These are phyloP conservation scores for Fraxinus nigra DNA, from an alignment of 305 asterid genomes.

Conservation along the genomic window DNA sequence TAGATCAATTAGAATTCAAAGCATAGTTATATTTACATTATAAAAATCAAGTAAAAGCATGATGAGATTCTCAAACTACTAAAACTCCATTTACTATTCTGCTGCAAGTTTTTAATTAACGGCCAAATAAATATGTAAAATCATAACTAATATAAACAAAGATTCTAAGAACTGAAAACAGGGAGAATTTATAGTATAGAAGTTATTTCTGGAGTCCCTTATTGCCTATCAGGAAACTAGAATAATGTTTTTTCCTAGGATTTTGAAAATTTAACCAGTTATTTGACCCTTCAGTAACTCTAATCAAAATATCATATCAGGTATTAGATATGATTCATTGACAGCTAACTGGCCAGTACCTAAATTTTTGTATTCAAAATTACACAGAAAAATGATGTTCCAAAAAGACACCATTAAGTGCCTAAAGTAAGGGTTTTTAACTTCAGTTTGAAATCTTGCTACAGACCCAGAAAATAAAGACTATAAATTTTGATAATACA, in stretches of 20 bases:
- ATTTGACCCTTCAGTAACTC: neutral
- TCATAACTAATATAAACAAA: neutral
- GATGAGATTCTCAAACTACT: slow-evolving; percentile 2
- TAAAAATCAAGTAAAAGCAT: neutral
- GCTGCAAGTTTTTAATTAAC: neutral
- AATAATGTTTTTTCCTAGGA: neutral
- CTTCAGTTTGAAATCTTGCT: neutral
- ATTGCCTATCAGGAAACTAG: neutral
- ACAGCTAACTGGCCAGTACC: neutral
- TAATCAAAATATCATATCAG: neutral
- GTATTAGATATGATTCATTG: neutral
- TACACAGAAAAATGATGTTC: neutral
- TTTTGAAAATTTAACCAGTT: neutral
- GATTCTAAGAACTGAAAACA: neutral
- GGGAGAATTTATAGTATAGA: neutral
- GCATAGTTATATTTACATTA: neutral
- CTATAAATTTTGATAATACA: neutral
- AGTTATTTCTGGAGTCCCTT: neutral
- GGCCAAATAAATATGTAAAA: neutral
- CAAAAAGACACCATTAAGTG: neutral
- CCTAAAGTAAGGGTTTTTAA: neutral
- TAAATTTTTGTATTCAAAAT: neutral
- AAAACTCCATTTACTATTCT: neutral
- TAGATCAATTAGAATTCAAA: slow-evolving; percentile 1
- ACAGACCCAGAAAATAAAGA: neutral